Conservation (phyloP, 2,329 filamentous ascomycete species). For the Penicillium fuscoglaucum region DNA sequence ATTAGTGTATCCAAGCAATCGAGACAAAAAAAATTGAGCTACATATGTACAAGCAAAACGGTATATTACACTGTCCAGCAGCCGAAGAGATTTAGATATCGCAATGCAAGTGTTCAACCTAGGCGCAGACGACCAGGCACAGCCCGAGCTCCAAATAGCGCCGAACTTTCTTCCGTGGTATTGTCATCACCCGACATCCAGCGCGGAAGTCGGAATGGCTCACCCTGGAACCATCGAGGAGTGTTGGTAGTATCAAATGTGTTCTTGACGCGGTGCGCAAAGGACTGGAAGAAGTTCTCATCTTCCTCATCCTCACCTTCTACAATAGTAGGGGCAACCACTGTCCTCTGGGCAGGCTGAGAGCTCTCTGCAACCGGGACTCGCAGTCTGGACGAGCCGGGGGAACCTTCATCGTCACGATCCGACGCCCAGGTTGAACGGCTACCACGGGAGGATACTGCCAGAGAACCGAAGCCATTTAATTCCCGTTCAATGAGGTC, state of each 20-base stretch:
- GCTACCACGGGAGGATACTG: conserved; percentile 39
- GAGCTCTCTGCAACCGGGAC: conserved; percentile 34
- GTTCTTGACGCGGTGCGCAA: conserved; percentile 85
- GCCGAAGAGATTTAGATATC: conserved; percentile 14
- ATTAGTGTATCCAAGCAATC: not conserved
- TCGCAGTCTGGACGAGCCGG: conserved; percentile 35
- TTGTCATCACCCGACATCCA: conserved; percentile 70
- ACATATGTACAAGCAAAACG: conserved; percentile 19
- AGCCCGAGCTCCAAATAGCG: conserved; percentile 45
- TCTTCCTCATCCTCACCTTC: conserved; percentile 67
- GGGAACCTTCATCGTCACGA: conserved; percentile 27
- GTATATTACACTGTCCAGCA: conserved; percentile 28
- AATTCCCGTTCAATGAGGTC: conserved; percentile 87
- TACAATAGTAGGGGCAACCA: conserved; percentile 41
- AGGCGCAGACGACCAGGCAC: conserved; percentile 43
- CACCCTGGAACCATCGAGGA: conserved; percentile 77
- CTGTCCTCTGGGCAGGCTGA: conserved; percentile 33
- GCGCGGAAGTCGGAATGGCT: conserved; percentile 72
- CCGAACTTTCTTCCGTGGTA: conserved; percentile 31
- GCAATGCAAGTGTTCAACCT: conserved; percentile 21
- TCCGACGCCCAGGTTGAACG: conserved; percentile 32
- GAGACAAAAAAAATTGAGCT: not conserved
- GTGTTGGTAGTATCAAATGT: conserved; percentile 81
- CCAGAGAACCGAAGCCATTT: conserved; percentile 58
- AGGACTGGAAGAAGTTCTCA: conserved; percentile 78